These are phyloP conservation scores for Coriolopsis trogii DNA, from an alignment of 1,284 basidiomycete genomes.

Conservation along the genomic window DNA sequence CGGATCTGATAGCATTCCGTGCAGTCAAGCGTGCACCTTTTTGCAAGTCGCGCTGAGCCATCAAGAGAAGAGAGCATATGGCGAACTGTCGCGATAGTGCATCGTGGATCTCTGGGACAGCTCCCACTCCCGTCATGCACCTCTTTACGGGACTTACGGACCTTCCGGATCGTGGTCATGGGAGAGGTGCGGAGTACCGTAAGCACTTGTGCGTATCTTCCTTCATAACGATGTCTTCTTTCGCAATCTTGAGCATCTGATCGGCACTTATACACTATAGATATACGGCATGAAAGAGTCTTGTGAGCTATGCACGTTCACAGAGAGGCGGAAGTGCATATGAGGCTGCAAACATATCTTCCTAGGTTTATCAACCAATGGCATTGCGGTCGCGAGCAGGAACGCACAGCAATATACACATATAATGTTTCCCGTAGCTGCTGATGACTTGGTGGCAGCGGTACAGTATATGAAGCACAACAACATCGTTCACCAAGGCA, in stretches of 20 bases:
- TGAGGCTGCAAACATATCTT: too few relatives aligned
- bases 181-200: slow-evolving; percentile 5
- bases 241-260: slow-evolving; percentile 1
- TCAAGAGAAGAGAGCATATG: slow-evolving; percentile 14
- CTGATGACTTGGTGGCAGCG: not conserved
- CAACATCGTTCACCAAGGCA: slow-evolving; percentile 16
- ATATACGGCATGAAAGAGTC: slow-evolving; percentile 4
- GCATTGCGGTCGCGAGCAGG: not conserved
- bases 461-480: slow-evolving; percentile 11
- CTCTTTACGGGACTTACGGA: slow-evolving; percentile 1
- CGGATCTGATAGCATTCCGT: slow-evolving; percentile 7
- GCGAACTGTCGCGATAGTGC: slow-evolving; percentile 6
- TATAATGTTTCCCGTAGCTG: not conserved
- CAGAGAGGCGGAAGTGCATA: not conserved
- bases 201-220: slow-evolving; percentile 4
- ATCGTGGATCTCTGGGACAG: not conserved
- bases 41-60: not conserved
- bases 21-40: not conserved
- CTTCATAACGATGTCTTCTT: not conserved
- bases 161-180: slow-evolving; percentile 14
- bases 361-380: too few relatives aligned
- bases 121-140: not conserved
- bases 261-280: slow-evolving; percentile 13
- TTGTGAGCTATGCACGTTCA: too few relatives aligned
- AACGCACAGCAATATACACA: not conserved